Base-by-base conservation (phyloP, 305 asterid species). In the Andrographis paniculata region DNA sequence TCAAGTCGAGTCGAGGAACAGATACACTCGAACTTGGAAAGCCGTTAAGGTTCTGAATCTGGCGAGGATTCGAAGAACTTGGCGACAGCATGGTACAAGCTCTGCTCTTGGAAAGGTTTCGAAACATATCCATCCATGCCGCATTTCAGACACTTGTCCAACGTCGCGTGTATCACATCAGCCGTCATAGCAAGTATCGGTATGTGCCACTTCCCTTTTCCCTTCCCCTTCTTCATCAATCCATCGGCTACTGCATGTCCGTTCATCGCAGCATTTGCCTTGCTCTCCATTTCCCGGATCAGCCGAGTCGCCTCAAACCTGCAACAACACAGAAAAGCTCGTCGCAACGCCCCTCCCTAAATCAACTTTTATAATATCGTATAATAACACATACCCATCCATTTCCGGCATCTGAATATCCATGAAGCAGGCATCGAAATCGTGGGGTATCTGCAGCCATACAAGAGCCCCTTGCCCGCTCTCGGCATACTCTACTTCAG, bases 321-420 rank as follows among this genome's bases (percentile, higher is more conserved):
- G 73, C 60, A 73, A 52, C 8, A 46, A 17, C 38, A 33, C 30
- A 24, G 30, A 4, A 33, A 11, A 33, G 13, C 12, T 33, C 2
- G 38, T 33, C 38, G 12, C 2, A 6, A 9, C 12, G 8, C 1
- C 12, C 38, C 6, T 5, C 10, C 33, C n/a, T n/a, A 0, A 27
- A 5, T 27, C 33, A 10, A 5, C 9, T 27, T 27, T 27, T 6
- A 10, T 27, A 27, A 0, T 27, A n/a, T n/a, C n/a, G n/a, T 27
- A 0, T 6, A 27, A 27, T 10, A 33, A 11, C 4, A n/a, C 82
- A 17, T 71, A 89, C 97, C 97, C 97, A 41, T 89, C 97, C 97
- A 89, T 89, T 78, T 85, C 97, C 0, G 97, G 97, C 97, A 88
- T 88, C 73, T 88, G 97, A 67, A 88, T 79, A 64, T 88, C 97